A percentile compares a stretch with the other conserved stretches of the same genome.
phyloP scores from a whole-genome alignment of 139 green algal genomes.

The Closterium sp. region DNA sequence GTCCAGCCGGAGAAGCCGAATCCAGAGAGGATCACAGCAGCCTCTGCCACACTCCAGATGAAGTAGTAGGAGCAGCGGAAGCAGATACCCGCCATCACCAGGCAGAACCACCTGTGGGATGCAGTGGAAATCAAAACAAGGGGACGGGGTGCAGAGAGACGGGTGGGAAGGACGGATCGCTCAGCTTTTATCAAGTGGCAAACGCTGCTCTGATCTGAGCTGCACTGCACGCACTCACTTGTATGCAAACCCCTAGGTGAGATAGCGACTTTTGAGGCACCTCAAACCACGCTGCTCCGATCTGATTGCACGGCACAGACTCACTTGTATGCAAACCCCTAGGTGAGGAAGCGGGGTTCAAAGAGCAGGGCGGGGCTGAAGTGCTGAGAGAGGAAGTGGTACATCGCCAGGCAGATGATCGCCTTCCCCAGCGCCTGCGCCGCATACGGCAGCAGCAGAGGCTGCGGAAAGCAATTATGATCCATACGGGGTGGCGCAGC shows the following conservation, averaged over 20 bases:
- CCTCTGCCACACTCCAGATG: slow-evolving; percentile 44
- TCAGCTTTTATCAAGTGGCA: no score
- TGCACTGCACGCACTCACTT: neutral
- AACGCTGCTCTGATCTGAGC: no score
- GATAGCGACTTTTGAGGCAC: no score
- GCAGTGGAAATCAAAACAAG: neutral
- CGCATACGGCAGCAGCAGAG: slow-evolving; percentile 2
- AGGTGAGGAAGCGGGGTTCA: neutral
- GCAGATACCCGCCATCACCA: slow-evolving; percentile 19
- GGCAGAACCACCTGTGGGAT: slow-evolving; percentile 19
- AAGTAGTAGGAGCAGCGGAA: slow-evolving; percentile 53
- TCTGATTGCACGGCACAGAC: no score
- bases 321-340: neutral
- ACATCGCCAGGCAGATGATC: slow-evolving; percentile 13
- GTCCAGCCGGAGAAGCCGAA: slow-evolving; percentile 49
- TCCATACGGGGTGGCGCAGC: no score
- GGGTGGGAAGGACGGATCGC: no score
- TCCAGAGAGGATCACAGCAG: slow-evolving; percentile 40
- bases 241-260: neutral
- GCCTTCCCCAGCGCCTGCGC: neutral
- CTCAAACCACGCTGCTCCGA: no score
- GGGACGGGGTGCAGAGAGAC: no score
- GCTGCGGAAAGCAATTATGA: no score
- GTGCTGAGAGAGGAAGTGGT: neutral
- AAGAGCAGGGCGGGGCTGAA: neutral